A percentile compares a stretch with the other conserved stretches of the same genome.
phyloP scores from a whole-genome alignment of 2,329 filamentous ascomycete genomes.

The Botrytis tulipae region DNA sequence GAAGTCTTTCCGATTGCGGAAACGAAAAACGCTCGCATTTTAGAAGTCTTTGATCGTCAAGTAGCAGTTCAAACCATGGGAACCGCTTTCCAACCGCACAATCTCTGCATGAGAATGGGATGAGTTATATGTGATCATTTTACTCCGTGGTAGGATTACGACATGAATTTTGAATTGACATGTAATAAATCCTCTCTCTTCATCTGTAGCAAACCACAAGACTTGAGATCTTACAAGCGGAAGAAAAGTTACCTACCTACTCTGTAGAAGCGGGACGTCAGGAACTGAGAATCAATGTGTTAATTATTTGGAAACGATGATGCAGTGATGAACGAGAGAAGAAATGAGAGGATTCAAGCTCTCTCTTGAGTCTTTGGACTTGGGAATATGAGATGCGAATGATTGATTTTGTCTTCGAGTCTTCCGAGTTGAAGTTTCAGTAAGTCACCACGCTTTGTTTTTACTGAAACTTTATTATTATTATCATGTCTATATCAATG shows the following conservation, averaged over 20 bases:
- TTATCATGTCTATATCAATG: no score
- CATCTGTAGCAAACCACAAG: background rate
- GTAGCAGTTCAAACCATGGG: no score
- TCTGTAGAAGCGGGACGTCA: background rate
- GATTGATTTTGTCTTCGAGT: rapidly evolving
- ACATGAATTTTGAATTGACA: background rate
- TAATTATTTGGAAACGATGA: rapidly evolving
- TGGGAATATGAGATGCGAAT: background rate
- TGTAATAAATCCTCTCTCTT: background rate
- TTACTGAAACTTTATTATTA: rapidly evolving
- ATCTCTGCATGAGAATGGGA: background rate
- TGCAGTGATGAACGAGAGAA: background rate
- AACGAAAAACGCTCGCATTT: no score
- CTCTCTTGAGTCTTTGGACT: background rate
- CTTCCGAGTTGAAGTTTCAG: background rate
- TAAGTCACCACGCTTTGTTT: background rate
- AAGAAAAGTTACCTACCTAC: background rate
- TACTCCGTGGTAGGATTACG: background rate
- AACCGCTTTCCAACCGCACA: no score
- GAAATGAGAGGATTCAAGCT: background rate
- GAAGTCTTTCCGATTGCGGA: no score
- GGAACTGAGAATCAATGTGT: background rate
- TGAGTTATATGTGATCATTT: rapidly evolving
- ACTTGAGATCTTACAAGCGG: background rate
- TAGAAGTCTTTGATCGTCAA: no score